A percentile compares a stretch with the other conserved stretches of the same genome.
Conservation (phyloP, 192 early-diverging fungal species). For the Coemansia sp. region DNA sequence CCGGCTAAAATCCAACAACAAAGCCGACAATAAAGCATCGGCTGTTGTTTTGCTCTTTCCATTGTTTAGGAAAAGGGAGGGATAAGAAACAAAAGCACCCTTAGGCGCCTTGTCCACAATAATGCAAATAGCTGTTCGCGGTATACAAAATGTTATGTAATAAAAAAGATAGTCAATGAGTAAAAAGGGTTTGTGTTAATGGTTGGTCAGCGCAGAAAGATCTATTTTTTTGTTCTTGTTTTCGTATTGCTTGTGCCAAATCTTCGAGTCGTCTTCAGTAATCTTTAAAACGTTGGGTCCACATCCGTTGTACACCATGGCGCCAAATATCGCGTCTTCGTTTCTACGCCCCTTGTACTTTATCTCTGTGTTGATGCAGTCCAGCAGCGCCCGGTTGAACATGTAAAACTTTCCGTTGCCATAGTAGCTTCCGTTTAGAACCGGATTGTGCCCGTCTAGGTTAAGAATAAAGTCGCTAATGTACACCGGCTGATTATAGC, state of each 20-base stretch:
- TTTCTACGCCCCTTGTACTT: constrained; percentile 14
- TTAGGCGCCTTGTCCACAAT: no score
- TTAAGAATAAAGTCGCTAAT: constrained; percentile 20
- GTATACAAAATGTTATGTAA: no score
- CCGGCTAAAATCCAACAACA: no score
- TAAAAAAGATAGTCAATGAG: neutral
- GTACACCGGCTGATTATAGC: constrained; percentile 1
- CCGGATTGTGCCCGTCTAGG: constrained; percentile 10
- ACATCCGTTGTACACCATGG: constrained; percentile 32
- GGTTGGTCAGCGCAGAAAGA: constrained; percentile 7
- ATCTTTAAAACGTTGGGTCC: constrained; percentile 18
- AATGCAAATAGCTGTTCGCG: no score
- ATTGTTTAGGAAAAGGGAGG: no score
- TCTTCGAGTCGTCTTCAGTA: constrained; percentile 23
- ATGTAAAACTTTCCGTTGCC: constrained; percentile 51
- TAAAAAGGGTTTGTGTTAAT: neutral
- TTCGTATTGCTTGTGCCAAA: constrained; percentile 25
- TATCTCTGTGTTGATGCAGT: constrained; percentile 24
- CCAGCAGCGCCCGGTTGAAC: constrained; percentile 31
- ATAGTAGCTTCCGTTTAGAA: constrained; percentile 18
- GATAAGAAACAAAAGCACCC: no score
- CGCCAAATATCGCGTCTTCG: constrained; percentile 40
- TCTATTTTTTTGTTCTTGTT: constrained; percentile 36
- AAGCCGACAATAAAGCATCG: no score
- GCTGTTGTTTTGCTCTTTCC: no score